These are phyloP conservation scores for Ogataea degrootiae DNA, from an alignment of 805 yeast species.

Conservation along the genomic window DNA sequence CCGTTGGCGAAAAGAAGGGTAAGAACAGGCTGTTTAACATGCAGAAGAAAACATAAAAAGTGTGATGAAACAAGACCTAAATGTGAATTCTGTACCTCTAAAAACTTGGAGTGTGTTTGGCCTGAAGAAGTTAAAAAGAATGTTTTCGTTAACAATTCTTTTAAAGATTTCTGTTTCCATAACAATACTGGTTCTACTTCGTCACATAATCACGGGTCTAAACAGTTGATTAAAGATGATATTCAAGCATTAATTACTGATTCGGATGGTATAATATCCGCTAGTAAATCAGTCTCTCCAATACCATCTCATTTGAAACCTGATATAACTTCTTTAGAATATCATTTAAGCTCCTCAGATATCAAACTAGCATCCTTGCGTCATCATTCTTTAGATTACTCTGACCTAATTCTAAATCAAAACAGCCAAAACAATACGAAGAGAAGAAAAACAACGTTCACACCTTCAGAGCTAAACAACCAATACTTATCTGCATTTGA, in stretches of 20 bases:
- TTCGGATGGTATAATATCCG: not conserved
- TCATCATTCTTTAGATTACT: conserved; percentile 15
- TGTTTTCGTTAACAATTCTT: conserved; percentile 25
- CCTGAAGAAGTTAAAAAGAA: conserved; percentile 28
- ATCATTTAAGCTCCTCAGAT: conserved; percentile 12
- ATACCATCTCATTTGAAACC: no score
- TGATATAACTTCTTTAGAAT: conserved; percentile 12
- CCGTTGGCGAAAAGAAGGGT: conserved; percentile 34
- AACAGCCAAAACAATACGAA: not conserved
- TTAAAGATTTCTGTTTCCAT: conserved; percentile 20
- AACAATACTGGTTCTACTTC: no score
- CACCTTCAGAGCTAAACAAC: conserved; percentile 7
- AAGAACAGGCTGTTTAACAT: conserved; percentile 45
- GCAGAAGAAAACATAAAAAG: conserved; percentile 49
- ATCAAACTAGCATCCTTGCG: not conserved
- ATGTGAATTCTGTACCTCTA: conserved; percentile 40
- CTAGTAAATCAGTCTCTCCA: no score
- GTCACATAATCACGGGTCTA: no score
- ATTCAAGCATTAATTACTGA: not conserved
- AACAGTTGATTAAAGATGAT: no score
- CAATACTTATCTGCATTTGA: conserved; percentile 16
- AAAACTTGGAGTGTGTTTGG: conserved; percentile 35
- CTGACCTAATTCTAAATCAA: conserved; percentile 9
- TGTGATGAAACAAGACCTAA: conserved; percentile 53
- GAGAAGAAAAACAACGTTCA: conserved; percentile 10